These are phyloP conservation scores for Suhomyces kunorum DNA, from an alignment of 1,139 yeast genomes.

Conservation along the genomic window DNA sequence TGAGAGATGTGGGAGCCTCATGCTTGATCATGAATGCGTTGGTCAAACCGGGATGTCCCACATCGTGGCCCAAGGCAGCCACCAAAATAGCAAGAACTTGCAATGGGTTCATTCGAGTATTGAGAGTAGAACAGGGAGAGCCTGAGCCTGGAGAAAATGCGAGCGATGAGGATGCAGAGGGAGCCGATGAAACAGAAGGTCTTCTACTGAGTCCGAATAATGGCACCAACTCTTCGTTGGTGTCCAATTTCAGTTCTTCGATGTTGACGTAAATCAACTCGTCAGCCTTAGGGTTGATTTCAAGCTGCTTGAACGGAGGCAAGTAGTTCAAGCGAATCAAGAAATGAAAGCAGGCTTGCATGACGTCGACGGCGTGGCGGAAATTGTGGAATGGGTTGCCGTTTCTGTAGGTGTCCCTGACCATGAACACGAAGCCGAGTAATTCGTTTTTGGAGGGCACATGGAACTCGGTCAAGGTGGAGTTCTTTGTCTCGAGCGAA, in stretches of 20 bases:
- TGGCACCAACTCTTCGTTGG: conserved; percentile 12
- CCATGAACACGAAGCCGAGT: conserved; percentile 58
- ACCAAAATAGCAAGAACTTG: conserved; percentile 63
- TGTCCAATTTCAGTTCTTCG: conserved; percentile 10
- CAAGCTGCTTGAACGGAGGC: conserved; percentile 43
- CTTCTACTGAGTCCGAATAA: conserved; percentile 9
- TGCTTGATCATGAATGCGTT: conserved; percentile 66
- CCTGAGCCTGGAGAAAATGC: conserved; percentile 2
- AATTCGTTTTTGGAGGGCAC: conserved; percentile 46
- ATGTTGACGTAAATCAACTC: conserved; percentile 21
- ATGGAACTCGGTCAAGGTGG: conserved; percentile 17
- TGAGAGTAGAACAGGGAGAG: conserved; percentile 1
- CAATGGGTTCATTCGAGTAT: conserved; percentile 37
- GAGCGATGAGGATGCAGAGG: conserved; percentile 32
- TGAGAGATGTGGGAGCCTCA: conserved; percentile 64
- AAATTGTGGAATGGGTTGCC: conserved; percentile 94
- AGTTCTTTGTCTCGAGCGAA: neutral
- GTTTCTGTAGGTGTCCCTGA: conserved; percentile 75
- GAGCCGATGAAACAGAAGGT: conserved; percentile 8
- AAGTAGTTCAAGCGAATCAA: conserved; percentile 51
- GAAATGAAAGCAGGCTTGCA: conserved; percentile 82
- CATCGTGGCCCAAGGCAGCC: conserved; percentile 93
- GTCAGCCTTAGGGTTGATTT: conserved; percentile 31
- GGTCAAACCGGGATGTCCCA: conserved; percentile 95
- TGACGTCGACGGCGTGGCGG: conserved; percentile 92